Evolutionary conservation across 2,329 filamentous ascomycete genomes (phyloP).

Genomic region (Aureobasidium sp.): DNA sequence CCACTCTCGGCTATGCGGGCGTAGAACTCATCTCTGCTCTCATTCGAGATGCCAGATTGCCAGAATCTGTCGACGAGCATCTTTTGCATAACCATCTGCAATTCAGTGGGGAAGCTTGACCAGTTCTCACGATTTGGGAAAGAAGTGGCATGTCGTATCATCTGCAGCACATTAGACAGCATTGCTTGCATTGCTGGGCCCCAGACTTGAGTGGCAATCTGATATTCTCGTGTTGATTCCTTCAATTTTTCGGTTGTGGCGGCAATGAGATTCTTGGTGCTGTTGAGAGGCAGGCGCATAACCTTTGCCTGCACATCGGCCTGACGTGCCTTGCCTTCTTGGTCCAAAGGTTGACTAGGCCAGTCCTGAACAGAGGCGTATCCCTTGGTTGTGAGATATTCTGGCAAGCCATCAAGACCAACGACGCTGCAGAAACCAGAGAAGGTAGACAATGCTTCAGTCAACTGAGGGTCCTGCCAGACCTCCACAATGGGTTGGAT

Average conservation of each 20-base stretch:
- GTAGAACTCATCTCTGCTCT: slow-evolving; percentile 95
- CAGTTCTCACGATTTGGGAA: slow-evolving; percentile 85
- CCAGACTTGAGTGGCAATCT: slow-evolving; percentile 77
- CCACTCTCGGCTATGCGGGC: slow-evolving; percentile 84
- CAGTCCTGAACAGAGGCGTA: slow-evolving; percentile 77
- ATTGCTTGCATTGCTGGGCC: slow-evolving; percentile 72
- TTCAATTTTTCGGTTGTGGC: slow-evolving; percentile 87
- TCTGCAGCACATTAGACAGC: slow-evolving; percentile 82
- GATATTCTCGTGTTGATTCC: slow-evolving; percentile 63
- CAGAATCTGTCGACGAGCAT: slow-evolving; percentile 94
- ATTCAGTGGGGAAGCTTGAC: slow-evolving; percentile 66
- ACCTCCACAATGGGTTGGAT: slow-evolving; percentile 72
- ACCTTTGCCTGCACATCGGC: slow-evolving; percentile 69
- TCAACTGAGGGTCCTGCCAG: slow-evolving; percentile 69
- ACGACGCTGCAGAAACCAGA: slow-evolving; percentile 72
- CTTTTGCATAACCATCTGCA: slow-evolving; percentile 68
- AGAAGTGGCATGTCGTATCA: slow-evolving; percentile 79
- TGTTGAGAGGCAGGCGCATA: slow-evolving; percentile 66
- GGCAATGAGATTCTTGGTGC: slow-evolving; percentile 86
- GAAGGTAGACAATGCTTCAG: slow-evolving; percentile 65
- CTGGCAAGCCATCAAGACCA: slow-evolving; percentile 70
- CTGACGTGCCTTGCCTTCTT: slow-evolving; percentile 72
- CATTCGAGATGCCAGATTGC: slow-evolving; percentile 94
- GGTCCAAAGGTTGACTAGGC: slow-evolving; percentile 69
- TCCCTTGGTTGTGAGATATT: slow-evolving; percentile 66